A percentile compares a stretch with the other conserved stretches of the same genome.
These are phyloP conservation scores for Termitomyces sp. DNA, from an alignment of 768 basidiomycete genomes.

Conservation along the genomic window DNA sequence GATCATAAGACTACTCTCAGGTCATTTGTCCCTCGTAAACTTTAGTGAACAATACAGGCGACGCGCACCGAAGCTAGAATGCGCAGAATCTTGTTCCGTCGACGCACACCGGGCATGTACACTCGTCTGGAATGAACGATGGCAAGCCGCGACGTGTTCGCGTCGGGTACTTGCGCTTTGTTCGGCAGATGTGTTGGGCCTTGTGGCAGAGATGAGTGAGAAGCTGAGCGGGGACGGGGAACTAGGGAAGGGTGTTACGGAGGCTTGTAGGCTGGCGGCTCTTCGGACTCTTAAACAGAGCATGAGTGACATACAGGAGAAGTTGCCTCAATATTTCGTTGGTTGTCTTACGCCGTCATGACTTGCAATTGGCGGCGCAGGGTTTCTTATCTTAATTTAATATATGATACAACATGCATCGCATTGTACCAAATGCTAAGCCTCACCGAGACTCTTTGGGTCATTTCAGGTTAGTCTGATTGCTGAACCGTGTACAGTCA, in stretches of 20 bases:
- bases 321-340: constrained; percentile 12
- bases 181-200: constrained; percentile 25
- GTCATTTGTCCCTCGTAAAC: constrained; percentile 29
- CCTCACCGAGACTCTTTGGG: neutral
- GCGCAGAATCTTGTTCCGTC: constrained; percentile 15
- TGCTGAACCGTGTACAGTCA: no score
- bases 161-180: constrained; percentile 23
- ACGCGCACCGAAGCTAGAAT: constrained; percentile 20
- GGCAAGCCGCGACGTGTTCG: constrained; percentile 26
- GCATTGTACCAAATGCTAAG: no score
- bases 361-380: neutral
- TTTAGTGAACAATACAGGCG: constrained; percentile 30
- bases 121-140: constrained; percentile 26
- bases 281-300: constrained; percentile 18
- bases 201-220: constrained; percentile 26
- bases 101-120: constrained; percentile 23
- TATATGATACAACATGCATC: no score
- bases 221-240: constrained; percentile 27
- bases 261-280: constrained; percentile 26
- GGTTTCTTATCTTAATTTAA: no score
- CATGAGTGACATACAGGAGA: constrained; percentile 3
- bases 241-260: constrained; percentile 18
- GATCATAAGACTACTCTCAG: constrained; percentile 27
- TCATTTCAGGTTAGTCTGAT: neutral
- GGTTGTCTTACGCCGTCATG: neutral